Evolutionary conservation across 257 asterid genomes (phyloP).

Genomic region (Scutellaria minor): DNA sequence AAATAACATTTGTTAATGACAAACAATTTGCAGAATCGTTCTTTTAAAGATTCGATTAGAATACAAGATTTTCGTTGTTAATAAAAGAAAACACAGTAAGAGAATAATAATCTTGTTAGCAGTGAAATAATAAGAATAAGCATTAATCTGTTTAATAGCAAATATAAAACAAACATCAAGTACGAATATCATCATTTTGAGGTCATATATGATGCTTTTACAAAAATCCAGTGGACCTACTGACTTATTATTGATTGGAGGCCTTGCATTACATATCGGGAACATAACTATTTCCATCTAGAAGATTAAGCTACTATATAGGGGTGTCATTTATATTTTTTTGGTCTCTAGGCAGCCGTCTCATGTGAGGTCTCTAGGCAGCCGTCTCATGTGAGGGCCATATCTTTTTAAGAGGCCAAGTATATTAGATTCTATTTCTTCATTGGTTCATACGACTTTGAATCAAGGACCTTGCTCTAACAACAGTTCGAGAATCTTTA

Average conservation of each 20-base stretch:
- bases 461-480: constrained; percentile 4
- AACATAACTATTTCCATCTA: not conserved
- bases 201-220: constrained; percentile 9
- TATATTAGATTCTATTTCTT: not conserved
- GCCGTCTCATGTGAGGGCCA: not conserved
- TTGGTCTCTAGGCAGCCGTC: too few species aligned
- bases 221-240: not conserved
- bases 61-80: not conserved
- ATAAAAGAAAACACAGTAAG: not conserved
- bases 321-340: not conserved
- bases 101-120: not conserved
- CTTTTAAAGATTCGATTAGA: not conserved
- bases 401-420: not conserved
- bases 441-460: not conserved
- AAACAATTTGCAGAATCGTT: constrained; percentile 2
- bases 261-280: not conserved
- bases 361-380: not conserved
- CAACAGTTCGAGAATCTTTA: not conserved
- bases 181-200: not conserved
- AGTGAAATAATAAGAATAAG: not conserved
- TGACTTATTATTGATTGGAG: not conserved
- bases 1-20: not conserved
- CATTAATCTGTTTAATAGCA: not conserved
- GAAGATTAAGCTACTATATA: not conserved
- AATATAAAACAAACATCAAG: not conserved